Conservation (phyloP, 345 rosid species). For the Rhodamnia rubescens region DNA sequence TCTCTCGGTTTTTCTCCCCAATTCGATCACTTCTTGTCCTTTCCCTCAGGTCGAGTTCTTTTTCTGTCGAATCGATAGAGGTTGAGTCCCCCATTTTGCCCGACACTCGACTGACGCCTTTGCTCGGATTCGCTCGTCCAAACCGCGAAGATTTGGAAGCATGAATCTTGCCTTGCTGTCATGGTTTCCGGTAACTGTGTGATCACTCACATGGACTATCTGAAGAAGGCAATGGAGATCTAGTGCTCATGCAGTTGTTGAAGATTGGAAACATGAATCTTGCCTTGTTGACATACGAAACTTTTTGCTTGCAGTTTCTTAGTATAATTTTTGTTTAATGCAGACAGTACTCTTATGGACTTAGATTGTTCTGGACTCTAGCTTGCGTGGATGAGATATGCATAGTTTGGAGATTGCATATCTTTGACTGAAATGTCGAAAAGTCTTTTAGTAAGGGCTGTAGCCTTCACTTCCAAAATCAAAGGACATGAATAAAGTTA, state of each 20-base stretch:
- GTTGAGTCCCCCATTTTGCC: too few relatives aligned
- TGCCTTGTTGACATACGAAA: neutral
- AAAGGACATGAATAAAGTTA: too few relatives aligned
- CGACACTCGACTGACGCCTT: accelerated
- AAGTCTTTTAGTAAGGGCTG: too few relatives aligned
- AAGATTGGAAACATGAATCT: neutral
- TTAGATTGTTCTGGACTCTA: neutral
- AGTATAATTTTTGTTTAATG: neutral
- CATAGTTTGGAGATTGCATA: neutral
- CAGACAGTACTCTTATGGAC: neutral
- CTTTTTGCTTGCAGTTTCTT: neutral
- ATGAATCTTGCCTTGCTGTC: constrained; percentile 2
- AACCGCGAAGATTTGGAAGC: neutral
- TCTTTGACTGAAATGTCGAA: neutral
- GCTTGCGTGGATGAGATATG: neutral
- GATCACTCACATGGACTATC: constrained; percentile 54
- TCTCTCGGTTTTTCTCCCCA: too few relatives aligned
- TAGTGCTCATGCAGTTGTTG: neutral
- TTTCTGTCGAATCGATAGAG: too few relatives aligned
- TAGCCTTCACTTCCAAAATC: too few relatives aligned
- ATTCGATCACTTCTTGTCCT: too few relatives aligned
- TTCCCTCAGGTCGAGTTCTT: too few relatives aligned
- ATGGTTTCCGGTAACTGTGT: constrained; percentile 39
- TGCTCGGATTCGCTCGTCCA: neutral
- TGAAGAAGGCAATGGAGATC: constrained; percentile 41